phyloP scores from a whole-genome alignment of 768 basidiomycete genomes.

The Rhodocollybia butyracea region DNA sequence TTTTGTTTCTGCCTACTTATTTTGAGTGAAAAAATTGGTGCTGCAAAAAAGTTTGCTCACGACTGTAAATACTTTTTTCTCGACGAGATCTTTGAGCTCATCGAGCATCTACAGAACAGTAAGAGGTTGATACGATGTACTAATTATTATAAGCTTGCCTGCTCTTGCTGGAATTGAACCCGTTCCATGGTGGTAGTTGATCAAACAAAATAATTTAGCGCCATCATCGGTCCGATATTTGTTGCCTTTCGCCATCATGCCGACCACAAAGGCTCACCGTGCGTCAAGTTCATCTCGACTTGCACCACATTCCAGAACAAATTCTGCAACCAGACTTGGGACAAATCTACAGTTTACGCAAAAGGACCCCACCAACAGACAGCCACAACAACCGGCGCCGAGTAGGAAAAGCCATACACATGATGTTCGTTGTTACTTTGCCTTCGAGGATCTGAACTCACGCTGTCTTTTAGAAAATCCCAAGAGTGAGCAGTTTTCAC shows the following conservation, averaged over 20 bases:
- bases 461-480: constrained; percentile 22
- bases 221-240: too few relatives aligned
- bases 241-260: too few relatives aligned
- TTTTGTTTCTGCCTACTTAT: constrained; percentile 67
- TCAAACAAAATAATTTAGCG: constrained; percentile 14
- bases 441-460: constrained; percentile 12
- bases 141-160: constrained; percentile 37
- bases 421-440: constrained; percentile 38
- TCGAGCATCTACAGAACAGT: constrained; percentile 70
- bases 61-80: constrained; percentile 80
- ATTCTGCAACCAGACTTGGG: constrained; percentile 57
- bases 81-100: constrained; percentile 89
- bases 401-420: constrained; percentile 41
- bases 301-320: constrained; percentile 62
- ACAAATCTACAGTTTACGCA: constrained; percentile 67
- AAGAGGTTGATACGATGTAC: background rate
- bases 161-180: constrained; percentile 92
- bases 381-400: constrained; percentile 42
- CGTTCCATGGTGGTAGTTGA: constrained; percentile 66
- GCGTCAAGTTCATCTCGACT: constrained; percentile 41
- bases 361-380: constrained; percentile 47
- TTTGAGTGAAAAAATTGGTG: background rate
- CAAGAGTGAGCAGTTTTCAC: constrained; percentile 32
- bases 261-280: constrained; percentile 51
- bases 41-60: constrained; percentile 36